A percentile compares a stretch with the other conserved stretches of the same genome.
phyloP scores from a whole-genome alignment of 495 filamentous ascomycete genomes.

The Usnea hakonensis region DNA sequence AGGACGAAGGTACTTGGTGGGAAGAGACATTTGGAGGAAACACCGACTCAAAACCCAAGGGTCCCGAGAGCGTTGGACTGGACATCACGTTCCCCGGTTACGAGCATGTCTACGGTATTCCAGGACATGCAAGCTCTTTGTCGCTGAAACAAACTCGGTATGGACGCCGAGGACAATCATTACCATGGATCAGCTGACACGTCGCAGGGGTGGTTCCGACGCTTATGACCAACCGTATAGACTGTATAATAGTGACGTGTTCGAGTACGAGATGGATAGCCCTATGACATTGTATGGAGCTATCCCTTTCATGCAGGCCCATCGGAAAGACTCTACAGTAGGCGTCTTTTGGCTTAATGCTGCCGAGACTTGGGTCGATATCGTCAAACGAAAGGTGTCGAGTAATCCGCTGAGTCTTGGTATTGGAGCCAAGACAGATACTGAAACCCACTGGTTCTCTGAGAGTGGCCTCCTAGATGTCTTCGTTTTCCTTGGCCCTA shows the following conservation, averaged over 20 bases:
- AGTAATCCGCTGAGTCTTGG: constrained; percentile 73
- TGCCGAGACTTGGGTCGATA: constrained; percentile 95
- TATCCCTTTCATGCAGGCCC: constrained; percentile 96
- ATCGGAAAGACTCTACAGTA: constrained; percentile 84
- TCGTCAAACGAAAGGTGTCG: constrained; percentile 69
- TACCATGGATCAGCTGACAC: constrained; percentile 20
- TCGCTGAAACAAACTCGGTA: constrained; percentile 81
- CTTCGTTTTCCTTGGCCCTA: constrained; percentile 89
- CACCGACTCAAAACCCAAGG: constrained; percentile 85
- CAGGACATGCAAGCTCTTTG: constrained; percentile 82
- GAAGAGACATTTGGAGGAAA: constrained; percentile 91
- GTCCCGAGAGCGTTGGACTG: constrained; percentile 81
- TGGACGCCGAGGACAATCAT: neutral
- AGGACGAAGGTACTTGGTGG: constrained; percentile 92
- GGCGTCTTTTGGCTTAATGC: constrained; percentile 99
- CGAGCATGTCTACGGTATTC: constrained; percentile 88
- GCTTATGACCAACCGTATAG: constrained; percentile 90
- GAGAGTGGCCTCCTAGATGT: constrained; percentile 83
- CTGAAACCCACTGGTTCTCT: constrained; percentile 94
- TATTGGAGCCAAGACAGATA: constrained; percentile 57
- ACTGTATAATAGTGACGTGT: constrained; percentile 92
- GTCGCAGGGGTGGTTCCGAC: constrained; percentile 60
- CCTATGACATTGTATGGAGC: constrained; percentile 97
- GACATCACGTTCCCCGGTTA: constrained; percentile 91
- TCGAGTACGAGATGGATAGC: constrained; percentile 93